Base-by-base conservation (phyloP, 768 basidiomycete genomes). In the Tylopilus sp. region DNA sequence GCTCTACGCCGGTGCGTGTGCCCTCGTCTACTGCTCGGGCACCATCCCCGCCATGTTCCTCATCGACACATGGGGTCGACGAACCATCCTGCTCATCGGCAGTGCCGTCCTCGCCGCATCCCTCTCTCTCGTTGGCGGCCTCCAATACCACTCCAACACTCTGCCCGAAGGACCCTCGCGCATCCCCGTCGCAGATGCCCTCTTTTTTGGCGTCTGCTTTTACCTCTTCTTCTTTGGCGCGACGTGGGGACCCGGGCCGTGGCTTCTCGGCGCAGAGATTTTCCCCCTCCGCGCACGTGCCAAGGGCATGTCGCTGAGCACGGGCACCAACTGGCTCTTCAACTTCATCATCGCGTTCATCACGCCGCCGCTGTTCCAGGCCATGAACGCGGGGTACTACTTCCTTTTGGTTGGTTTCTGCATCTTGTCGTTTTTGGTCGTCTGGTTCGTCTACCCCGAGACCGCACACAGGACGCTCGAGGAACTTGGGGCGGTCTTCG, bases 151-250 rank as follows among this genome's bases (percentile, higher is more conserved):
- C 55, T 71, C 69, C 30, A 75, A 73, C 53, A 70, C 57, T 21
- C 65, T 78, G 45, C 75, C 73, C 6, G 48, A 60, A 33, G 73
- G 72, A 13, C 31, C 56, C 26, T 51, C 55, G 2, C 61, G 71
- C 10, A 47, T 68, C 21, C 66, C 63, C 3, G 63, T 65, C n/a
- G 68, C 73, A 11, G 58, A 73, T 44, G 71, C 66, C 15, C 67
- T 73, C 49, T 74, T 71, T 28, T 71, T 68, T 48, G 71, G 76
- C 52, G 74, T 81, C 48, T 78, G 78, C 57, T 57, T 79, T n/a
- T 84, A 83, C 61, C 72, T 84, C 21, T 81, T 83, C 62, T 73
- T 81, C 57, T 82, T 76, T 46, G 79, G 77, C 6, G 77, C 76
- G 20, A 77, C 79, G 58, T 79, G 79, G 79, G 79, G 79, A 36